These are phyloP conservation scores for Teunomyces tritomae DNA, from an alignment of 805 yeast genomes.

Conservation along the genomic window DNA sequence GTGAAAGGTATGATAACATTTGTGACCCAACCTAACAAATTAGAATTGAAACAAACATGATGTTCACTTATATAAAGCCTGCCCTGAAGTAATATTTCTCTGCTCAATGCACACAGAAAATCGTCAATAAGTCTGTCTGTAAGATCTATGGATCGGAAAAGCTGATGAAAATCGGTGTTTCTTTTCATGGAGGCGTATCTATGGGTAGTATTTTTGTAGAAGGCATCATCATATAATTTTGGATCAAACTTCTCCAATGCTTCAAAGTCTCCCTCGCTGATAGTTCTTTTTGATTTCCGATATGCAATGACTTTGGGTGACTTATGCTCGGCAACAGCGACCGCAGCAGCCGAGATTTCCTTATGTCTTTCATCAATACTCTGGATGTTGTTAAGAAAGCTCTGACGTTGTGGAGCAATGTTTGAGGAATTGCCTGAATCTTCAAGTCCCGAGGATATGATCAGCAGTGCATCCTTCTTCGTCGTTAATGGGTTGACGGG, in stretches of 20 bases:
- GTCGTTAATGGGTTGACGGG: constrained; percentile 25
- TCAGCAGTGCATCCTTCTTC: constrained; percentile 21
- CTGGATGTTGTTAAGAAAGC: constrained; percentile 9
- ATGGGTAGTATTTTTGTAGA: constrained; percentile 54
- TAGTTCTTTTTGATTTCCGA: constrained; percentile 32
- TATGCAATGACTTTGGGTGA: constrained; percentile 39
- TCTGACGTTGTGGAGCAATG: not conserved
- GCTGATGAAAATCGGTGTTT: constrained; percentile 58
- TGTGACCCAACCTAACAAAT: constrained; percentile 66
- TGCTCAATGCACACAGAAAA: constrained; percentile 61
- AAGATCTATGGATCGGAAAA: constrained; percentile 51
- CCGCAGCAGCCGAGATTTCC: constrained; percentile 2
- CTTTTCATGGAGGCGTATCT: constrained; percentile 62
- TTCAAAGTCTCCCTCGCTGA: constrained; percentile 20
- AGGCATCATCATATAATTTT: constrained; percentile 55
- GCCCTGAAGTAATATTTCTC: constrained; percentile 68
- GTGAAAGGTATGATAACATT: constrained; percentile 54
- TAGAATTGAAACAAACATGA: constrained; percentile 61
- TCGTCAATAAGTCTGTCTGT: constrained; percentile 59
- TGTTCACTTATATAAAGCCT: constrained; percentile 55
- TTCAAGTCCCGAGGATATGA: constrained; percentile 14
- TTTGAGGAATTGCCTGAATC: not conserved
- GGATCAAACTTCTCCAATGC: constrained; percentile 30
- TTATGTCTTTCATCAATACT: constrained; percentile 2
- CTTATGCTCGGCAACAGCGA: not conserved